A percentile compares a stretch with the other conserved stretches of the same genome.
phyloP scores from a whole-genome alignment of 345 rosid genomes.

The Kernera saxatilis region DNA sequence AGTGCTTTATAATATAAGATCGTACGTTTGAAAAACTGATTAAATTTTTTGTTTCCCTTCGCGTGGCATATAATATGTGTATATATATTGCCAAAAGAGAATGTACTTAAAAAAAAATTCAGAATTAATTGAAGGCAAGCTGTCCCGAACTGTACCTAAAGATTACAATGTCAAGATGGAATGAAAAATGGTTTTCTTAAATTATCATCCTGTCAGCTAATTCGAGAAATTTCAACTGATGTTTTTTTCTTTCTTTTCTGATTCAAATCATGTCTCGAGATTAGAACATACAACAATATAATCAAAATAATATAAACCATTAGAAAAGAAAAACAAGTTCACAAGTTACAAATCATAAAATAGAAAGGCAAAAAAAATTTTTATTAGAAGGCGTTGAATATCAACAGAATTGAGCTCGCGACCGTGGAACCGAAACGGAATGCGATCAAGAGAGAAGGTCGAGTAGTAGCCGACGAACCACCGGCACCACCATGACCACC shows the following conservation, averaged over 20 bases:
- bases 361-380: not conserved
- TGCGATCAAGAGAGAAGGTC: conserved; percentile 7
- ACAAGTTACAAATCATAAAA: not conserved
- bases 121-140: not conserved
- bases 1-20: not conserved
- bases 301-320: not conserved
- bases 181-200: not conserved
- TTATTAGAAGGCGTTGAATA: not conserved
- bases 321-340: not conserved
- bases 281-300: not conserved
- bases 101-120: not conserved
- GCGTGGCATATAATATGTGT: not conserved
- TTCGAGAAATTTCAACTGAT: not conserved
- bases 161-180: not conserved
- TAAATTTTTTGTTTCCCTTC: not conserved
- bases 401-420: not conserved
- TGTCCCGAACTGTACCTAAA: too few species aligned
- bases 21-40: not conserved
- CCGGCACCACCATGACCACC: not conserved
- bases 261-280: not conserved
- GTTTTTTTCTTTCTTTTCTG: not conserved
- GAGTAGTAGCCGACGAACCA: conserved; percentile 6
- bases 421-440: not conserved
- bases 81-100: not conserved
- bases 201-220: not conserved